Conservation (phyloP, 345 rosid species). For the Raphanus raphanistrum region DNA sequence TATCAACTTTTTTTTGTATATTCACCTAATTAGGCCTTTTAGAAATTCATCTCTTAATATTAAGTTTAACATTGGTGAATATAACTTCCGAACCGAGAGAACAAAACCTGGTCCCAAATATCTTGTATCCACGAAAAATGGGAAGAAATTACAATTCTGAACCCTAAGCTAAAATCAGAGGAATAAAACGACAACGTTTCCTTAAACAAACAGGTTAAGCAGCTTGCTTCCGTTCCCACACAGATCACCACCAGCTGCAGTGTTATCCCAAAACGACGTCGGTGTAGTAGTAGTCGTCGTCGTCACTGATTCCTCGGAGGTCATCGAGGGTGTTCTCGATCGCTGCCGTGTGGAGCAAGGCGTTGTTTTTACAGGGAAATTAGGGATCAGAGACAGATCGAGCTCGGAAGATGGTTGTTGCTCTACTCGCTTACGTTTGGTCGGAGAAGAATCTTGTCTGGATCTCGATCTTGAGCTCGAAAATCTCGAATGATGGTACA, state of each 20-base stretch:
- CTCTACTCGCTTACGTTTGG: slow-evolving; percentile 48
- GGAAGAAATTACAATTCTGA: neutral
- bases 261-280: slow-evolving; percentile 61
- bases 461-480: slow-evolving; percentile 73
- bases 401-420: slow-evolving; percentile 59
- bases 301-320: slow-evolving; percentile 79
- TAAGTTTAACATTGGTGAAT: slow-evolving; percentile 5
- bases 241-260: slow-evolving; percentile 35
- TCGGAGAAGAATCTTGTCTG: slow-evolving; percentile 42
- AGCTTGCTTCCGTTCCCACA: slow-evolving; percentile 46
- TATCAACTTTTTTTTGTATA: too few relatives aligned
- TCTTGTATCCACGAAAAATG: slow-evolving; percentile 13
- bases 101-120: slow-evolving; percentile 21
- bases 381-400: slow-evolving; percentile 62
- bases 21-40: too few relatives aligned
- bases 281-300: slow-evolving; percentile 35
- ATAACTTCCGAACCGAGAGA: slow-evolving; percentile 15
- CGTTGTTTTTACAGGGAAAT: neutral
- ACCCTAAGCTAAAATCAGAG: neutral
- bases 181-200: neutral
- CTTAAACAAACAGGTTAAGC: slow-evolving; percentile 49
- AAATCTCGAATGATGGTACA: slow-evolving; percentile 53
- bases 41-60: too few relatives aligned
- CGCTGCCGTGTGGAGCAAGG: slow-evolving; percentile 37
- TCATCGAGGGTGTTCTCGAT: slow-evolving; percentile 73